These are phyloP conservation scores for Blastobotrys chiropterorum DNA, from an alignment of 805 yeast genomes.

Conservation along the genomic window DNA sequence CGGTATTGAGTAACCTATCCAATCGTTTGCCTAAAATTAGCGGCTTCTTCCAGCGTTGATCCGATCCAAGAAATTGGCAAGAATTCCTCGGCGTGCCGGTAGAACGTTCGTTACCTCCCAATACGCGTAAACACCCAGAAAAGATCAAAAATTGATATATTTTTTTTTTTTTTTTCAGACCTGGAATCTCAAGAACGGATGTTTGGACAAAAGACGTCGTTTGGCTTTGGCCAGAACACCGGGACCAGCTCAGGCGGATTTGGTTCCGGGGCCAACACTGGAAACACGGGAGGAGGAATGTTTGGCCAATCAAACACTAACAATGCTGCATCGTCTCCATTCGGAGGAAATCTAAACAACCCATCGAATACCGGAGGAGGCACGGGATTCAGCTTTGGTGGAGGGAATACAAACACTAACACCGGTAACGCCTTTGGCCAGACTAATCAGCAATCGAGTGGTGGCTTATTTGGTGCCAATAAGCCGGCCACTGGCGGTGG, in stretches of 20 bases:
- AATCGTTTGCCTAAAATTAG: too few species aligned
- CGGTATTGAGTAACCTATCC: too few species aligned
- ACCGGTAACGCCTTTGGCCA: background rate
- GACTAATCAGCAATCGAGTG: constrained; percentile 1
- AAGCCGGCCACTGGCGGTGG: constrained; percentile 11
- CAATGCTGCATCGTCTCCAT: constrained; percentile 1
- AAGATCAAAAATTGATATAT: background rate
- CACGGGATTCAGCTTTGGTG: constrained; percentile 1
- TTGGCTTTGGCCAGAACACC: constrained; percentile 17
- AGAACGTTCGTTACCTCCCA: background rate
- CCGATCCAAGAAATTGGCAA: too few species aligned
- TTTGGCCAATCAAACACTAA: constrained; percentile 29
- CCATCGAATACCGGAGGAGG: background rate
- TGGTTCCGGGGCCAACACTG: constrained; percentile 17
- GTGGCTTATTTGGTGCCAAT: constrained; percentile 5
- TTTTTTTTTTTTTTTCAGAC: constrained; percentile 2
- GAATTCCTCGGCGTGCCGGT: background rate
- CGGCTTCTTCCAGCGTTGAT: too few species aligned
- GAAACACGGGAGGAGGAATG: constrained; percentile 30
- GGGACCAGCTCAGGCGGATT: constrained; percentile 6
- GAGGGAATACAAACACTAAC: background rate
- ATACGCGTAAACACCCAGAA: background rate
- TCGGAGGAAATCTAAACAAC: background rate
- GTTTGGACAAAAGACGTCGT: background rate
- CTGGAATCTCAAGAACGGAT: constrained; percentile 1